Evolutionary conservation across 2,329 filamentous ascomycete genomes (phyloP), one percentile per base, ranked within the genome.

Genomic region (Beauveria rudraprayagi): DNA sequence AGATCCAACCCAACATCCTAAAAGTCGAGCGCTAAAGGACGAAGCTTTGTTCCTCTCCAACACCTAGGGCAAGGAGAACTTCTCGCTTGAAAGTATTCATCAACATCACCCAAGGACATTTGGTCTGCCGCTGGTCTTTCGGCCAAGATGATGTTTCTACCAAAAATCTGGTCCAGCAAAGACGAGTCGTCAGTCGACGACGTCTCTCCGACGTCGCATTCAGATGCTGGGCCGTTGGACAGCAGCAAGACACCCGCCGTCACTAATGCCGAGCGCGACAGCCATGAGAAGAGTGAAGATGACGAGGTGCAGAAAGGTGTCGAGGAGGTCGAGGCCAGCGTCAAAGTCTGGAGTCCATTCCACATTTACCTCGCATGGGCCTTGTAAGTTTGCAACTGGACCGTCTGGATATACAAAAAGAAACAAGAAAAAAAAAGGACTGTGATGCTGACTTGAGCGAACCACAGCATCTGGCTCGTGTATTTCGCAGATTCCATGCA

Each of bases 401-500:
- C 8, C 30, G 4, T 34, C 16, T n/a, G 16, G 8, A 22, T 22
- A 22, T 22, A 22, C 19, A 22, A 22, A 22, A 22, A 22, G 19
- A 22, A 22, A 22, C 19, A 22, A 22, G 19, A 22, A 22, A 22
- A 22, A 26, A 41, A 11, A 28, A 28, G 17, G 16, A 55, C 2
- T 17, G 5, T 24, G 4, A 22, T 30, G 10, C 34, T 50, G 44
- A 58, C 22, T 41, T 30, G 26, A 8, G 2, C 14, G 10, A 2
- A 8, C 3, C 1, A 16, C 30, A 68, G 65, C 5, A 75, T 81
- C 55, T 80, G 76, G 69, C 62, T 78, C 10, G 73, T 79, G 56
- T 75, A 76, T 64, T 77, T 80, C 57, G 72, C 19, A 11, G 52
- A 55, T 24, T 43, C 52, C 22, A 55, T 55, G 52, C 52, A 55